A percentile compares a stretch with the other conserved stretches of the same genome.
These are phyloP conservation scores for Silybum marianum DNA, from an alignment of 129 eudicot species.

Conservation along the genomic window DNA sequence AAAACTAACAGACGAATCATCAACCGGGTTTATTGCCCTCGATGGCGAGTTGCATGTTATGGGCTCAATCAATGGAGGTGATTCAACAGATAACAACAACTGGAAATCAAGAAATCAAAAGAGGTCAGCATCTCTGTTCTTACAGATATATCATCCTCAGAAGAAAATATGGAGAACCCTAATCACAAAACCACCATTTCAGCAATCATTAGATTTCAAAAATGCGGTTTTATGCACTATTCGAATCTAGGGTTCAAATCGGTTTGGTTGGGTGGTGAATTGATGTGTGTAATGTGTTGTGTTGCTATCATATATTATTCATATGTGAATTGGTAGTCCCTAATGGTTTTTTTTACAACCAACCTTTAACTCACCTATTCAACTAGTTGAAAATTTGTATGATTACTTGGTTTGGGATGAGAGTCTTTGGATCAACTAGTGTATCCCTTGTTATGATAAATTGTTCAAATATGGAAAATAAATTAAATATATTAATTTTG, in stretches of 20 bases:
- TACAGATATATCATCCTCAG: conserved; percentile 79
- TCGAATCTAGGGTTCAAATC: conserved; percentile 46
- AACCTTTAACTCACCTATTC: conserved; percentile 15
- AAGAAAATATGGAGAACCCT: conserved; percentile 78
- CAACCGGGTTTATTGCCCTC: conserved; percentile 71
- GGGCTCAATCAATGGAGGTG: conserved; percentile 38
- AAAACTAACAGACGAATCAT: conserved; percentile 52
- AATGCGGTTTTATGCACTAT: conserved; percentile 79
- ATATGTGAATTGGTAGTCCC: background rate
- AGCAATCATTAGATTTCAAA: conserved; percentile 68
- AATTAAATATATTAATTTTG: background rate
- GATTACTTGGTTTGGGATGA: background rate
- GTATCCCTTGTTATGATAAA: conserved; percentile 17
- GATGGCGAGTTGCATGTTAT: conserved; percentile 74
- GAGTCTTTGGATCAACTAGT: conserved; percentile 1
- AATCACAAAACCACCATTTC: conserved; percentile 67
- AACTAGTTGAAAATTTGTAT: background rate
- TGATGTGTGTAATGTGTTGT: conserved; percentile 18
- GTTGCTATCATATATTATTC: background rate
- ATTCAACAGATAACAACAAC: conserved; percentile 41
- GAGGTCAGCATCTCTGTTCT: conserved; percentile 57
- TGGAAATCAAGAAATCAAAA: conserved; percentile 52
- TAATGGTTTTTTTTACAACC: background rate
- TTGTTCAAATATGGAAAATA: conserved; percentile 14
- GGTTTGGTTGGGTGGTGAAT: background rate